A percentile compares a stretch with the other conserved stretches of the same genome.
Evolutionary conservation across 1,139 yeast genomes (phyloP).

Genomic region (Hyphopichia fennica): DNA sequence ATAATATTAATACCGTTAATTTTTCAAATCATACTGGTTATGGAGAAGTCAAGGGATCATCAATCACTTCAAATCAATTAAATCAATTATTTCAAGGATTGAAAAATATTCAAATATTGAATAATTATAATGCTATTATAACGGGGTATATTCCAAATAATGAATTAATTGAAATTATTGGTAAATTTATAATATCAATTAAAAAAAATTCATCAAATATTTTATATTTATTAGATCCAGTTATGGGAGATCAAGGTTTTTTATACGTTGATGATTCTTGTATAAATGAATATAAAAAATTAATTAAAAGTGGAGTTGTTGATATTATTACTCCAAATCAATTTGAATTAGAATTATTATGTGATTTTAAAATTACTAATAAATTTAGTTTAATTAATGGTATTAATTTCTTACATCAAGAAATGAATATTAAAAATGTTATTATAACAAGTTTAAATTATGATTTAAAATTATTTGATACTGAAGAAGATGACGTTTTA

Average conservation of each 20-base stretch:
- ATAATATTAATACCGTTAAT: constrained; percentile 41
- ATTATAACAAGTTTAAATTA: constrained; percentile 54
- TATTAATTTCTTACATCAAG: constrained; percentile 46
- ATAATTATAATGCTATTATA: constrained; percentile 26
- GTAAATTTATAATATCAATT: constrained; percentile 13
- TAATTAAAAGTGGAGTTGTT: constrained; percentile 53
- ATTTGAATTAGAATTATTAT: constrained; percentile 77
- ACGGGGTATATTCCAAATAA: constrained; percentile 41
- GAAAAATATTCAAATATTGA: constrained; percentile 30
- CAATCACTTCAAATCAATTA: constrained; percentile 9
- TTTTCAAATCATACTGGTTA: constrained; percentile 50
- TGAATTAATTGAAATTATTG: constrained; percentile 22
- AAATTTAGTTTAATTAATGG: constrained; percentile 44
- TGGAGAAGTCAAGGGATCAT: constrained; percentile 35
- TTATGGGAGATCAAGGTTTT: constrained; percentile 87
- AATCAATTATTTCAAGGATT: constrained; percentile 39
- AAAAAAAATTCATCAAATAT: constrained; percentile 17
- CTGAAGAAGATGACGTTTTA: constrained; percentile 24
- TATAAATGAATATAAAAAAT: constrained; percentile 60
- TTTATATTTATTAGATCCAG: constrained; percentile 82
- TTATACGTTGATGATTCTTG: constrained; percentile 76
- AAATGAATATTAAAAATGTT: constrained; percentile 56
- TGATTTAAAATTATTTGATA: constrained; percentile 5
- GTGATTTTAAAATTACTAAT: constrained; percentile 51
- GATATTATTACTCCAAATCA: constrained; percentile 87